These are phyloP conservation scores for Hypomontagnella monticulosa DNA, from an alignment of 495 filamentous ascomycete genomes.

Conservation along the genomic window DNA sequence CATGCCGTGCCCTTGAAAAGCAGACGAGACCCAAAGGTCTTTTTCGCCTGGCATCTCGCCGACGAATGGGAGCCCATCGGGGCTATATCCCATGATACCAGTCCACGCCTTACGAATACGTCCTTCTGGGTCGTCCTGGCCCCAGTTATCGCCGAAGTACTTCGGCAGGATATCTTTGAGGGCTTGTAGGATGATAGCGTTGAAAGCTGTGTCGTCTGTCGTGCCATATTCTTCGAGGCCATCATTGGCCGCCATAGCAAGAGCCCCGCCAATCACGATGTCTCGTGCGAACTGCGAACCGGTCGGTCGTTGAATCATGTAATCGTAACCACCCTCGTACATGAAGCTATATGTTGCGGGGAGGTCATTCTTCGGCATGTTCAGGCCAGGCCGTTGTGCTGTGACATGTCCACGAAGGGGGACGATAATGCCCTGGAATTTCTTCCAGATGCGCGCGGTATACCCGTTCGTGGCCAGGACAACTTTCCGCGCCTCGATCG, in stretches of 20 bases:
- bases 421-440: conserved; percentile 69
- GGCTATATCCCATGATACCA: conserved; percentile 68
- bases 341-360: conserved; percentile 69
- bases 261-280: conserved; percentile 76
- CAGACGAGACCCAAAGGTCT: conserved; percentile 60
- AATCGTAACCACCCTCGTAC: conserved; percentile 68
- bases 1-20: conserved; percentile 70
- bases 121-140: conserved; percentile 64
- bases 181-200: conserved; percentile 64
- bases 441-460: conserved; percentile 64
- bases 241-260: conserved; percentile 56
- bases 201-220: conserved; percentile 66
- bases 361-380: conserved; percentile 56
- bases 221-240: conserved; percentile 63
- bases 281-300: conserved; percentile 61
- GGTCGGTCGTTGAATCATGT: conserved; percentile 70
- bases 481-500: conserved; percentile 62
- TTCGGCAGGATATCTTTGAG: conserved; percentile 54
- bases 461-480: conserved; percentile 81
- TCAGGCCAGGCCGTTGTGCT: conserved; percentile 64
- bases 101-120: conserved; percentile 69
- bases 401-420: conserved; percentile 75
- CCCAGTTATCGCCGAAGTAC: conserved; percentile 69
- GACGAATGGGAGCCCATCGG: conserved; percentile 67
- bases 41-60: conserved; percentile 55